Conservation (phyloP, 2,329 filamentous ascomycete species). For the Lecanicillium sp. region DNA sequence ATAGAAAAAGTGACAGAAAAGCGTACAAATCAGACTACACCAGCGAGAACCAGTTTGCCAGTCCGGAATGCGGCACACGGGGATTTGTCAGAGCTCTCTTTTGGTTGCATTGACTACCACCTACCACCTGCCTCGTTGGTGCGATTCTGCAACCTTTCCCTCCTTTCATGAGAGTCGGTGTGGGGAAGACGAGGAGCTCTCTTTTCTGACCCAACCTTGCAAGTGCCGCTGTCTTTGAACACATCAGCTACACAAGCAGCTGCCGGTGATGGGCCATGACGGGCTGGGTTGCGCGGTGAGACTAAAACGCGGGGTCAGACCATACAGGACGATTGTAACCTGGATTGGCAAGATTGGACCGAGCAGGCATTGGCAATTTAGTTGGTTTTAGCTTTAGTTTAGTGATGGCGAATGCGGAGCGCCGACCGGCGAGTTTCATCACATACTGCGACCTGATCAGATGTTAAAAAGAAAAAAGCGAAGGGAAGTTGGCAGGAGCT, state of each 20-base stretch:
- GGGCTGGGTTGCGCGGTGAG: too few species aligned
- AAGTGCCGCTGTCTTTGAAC: too few species aligned
- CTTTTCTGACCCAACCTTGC: too few species aligned
- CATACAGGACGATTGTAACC: neutral
- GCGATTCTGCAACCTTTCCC: neutral
- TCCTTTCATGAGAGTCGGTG: too few species aligned
- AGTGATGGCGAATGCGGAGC: neutral
- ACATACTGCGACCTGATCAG: neutral
- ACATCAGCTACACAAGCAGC: too few species aligned
- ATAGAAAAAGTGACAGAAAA: too few species aligned
- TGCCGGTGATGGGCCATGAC: too few species aligned
- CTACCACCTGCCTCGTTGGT: conserved; percentile 5
- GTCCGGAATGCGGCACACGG: neutral
- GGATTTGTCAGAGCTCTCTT: neutral
- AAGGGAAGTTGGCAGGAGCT: too few species aligned
- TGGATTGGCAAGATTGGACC: neutral
- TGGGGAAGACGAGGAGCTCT: too few species aligned
- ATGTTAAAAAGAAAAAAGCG: neutral
- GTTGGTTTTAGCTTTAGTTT: neutral
- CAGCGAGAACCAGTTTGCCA: too few species aligned
- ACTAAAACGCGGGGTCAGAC: conserved; percentile 10
- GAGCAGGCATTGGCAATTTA: too few species aligned
- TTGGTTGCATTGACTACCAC: conserved; percentile 1
- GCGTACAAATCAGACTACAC: too few species aligned
- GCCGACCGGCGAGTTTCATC: neutral